phyloP scores from a whole-genome alignment of 129 eudicot species.

The Kitagawia praeruptora region DNA sequence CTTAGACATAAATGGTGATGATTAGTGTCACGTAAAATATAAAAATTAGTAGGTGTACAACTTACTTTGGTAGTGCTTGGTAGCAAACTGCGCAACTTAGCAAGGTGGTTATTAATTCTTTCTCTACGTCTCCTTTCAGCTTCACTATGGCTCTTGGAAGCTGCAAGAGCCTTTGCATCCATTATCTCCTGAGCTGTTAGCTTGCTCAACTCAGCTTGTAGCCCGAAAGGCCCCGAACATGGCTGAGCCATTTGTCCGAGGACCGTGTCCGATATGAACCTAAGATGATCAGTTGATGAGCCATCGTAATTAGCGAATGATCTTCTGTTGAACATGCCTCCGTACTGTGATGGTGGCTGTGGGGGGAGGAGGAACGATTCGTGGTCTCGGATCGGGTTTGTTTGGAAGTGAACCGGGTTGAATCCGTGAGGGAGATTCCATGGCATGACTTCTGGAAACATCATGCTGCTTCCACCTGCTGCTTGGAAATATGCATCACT shows the following conservation, averaged over 20 bases:
- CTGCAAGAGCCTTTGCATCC: conserved; percentile 98
- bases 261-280: conserved; percentile 43
- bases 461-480: conserved; percentile 18
- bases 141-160: conserved; percentile 94
- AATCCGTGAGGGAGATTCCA: conserved; percentile 52
- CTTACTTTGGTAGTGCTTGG: conserved; percentile 73
- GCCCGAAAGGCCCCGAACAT: conserved; percentile 54
- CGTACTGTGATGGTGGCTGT: conserved; percentile 39
- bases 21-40: conserved; percentile 1
- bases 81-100: conserved; percentile 42
- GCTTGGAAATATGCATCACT: conserved; percentile 37
- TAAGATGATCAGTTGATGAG: conserved; percentile 25
- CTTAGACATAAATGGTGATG: neutral
- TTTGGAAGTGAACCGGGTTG: conserved; percentile 35
- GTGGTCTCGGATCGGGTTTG: conserved; percentile 40
- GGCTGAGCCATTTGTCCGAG: conserved; percentile 51
- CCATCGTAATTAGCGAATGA: conserved; percentile 36
- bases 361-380: conserved; percentile 65
- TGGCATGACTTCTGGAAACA: conserved; percentile 45
- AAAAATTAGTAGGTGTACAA: neutral
- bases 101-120: conserved; percentile 84
- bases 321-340: conserved; percentile 54
- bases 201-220: conserved; percentile 70
- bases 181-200: conserved; percentile 91
- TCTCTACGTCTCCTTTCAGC: conserved; percentile 35